phyloP scores from a whole-genome alignment of 2,329 filamentous ascomycete genomes.

The Exserohilum turcica region DNA sequence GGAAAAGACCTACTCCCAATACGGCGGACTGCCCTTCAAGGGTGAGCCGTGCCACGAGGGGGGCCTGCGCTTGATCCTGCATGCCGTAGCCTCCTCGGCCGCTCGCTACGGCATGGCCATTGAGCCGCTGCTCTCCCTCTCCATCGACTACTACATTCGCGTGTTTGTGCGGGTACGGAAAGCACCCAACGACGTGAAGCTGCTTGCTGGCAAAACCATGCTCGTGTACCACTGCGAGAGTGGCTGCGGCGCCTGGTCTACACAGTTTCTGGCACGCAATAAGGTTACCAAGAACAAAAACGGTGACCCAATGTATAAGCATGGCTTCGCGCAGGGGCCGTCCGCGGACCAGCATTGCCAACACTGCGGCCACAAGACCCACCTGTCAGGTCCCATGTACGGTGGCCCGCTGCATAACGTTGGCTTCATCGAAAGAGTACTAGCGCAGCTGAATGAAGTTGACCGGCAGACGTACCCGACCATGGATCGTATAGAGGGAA shows the following conservation, averaged over 20 bases:
- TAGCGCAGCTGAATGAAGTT: conserved; percentile 71
- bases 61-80: conserved; percentile 82
- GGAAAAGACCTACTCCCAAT: conserved; percentile 92
- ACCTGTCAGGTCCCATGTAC: conserved; percentile 94
- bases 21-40: conserved; percentile 87
- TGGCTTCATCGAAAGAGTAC: conserved; percentile 78
- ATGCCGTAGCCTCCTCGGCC: conserved; percentile 79
- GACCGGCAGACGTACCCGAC: conserved; percentile 78
- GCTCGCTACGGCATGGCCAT: conserved; percentile 85
- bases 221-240: conserved; percentile 86
- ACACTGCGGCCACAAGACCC: conserved; percentile 85
- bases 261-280: conserved; percentile 76
- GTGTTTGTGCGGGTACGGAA: conserved; percentile 83
- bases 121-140: conserved; percentile 88
- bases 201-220: conserved; percentile 90
- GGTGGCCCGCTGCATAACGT: conserved; percentile 84
- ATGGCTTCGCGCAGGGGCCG: conserved; percentile 74
- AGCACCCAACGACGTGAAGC: conserved; percentile 86
- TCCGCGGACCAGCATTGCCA: conserved; percentile 69
- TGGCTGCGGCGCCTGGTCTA: conserved; percentile 91
- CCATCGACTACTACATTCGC: conserved; percentile 93
- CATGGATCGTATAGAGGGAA: conserved; percentile 80
- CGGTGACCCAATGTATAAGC: conserved; percentile 72
- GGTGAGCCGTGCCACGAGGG: conserved; percentile 86
- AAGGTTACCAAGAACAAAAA: conserved; percentile 71